Evolutionary conservation across 306 rosid genomes (phyloP).

Genomic region (Cyclanthera cordifolia): DNA sequence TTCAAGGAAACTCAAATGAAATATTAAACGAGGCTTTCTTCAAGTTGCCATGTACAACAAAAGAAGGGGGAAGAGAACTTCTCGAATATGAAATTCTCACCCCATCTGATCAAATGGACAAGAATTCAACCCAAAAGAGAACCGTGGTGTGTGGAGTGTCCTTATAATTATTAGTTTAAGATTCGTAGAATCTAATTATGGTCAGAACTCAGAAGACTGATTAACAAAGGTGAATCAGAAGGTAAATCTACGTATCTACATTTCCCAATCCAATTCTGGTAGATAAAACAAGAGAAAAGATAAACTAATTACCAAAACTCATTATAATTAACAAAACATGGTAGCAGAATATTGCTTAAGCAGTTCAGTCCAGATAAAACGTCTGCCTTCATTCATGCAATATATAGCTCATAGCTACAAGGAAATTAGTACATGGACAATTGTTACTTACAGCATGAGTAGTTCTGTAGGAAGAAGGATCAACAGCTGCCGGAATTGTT

Average conservation of each 20-base stretch:
- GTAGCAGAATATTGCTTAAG: background rate
- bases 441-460: conserved; percentile 50
- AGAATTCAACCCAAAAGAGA: background rate
- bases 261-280: background rate
- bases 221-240: background rate
- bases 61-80: background rate
- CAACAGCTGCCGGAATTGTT: conserved; percentile 33
- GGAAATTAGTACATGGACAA: background rate
- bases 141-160: background rate
- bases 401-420: background rate
- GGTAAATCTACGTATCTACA: background rate
- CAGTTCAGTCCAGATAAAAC: background rate
- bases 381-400: background rate
- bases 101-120: background rate
- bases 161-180: background rate
- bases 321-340: background rate
- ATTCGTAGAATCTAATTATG: background rate
- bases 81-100: background rate
- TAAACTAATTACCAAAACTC: background rate
- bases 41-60: background rate
- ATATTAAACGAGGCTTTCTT: background rate
- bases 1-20: background rate
- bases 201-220: background rate
- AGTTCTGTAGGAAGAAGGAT: conserved; percentile 62
- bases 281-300: background rate